These are phyloP conservation scores for Selaginella moellendorffii DNA, from an alignment of 75 land plant genomes.

Conservation along the genomic window DNA sequence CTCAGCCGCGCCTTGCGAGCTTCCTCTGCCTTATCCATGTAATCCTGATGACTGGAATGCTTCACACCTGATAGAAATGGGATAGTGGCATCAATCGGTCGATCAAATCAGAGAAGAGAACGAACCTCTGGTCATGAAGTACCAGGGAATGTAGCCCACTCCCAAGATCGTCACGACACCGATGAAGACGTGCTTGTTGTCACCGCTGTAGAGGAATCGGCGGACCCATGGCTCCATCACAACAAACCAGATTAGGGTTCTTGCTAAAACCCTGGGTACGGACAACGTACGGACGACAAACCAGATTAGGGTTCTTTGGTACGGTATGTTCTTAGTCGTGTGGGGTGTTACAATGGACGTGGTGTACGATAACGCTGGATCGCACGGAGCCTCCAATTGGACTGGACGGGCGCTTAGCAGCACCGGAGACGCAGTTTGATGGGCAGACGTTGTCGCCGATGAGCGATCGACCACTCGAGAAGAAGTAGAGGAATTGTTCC, in stretches of 20 bases:
- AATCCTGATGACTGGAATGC: background rate
- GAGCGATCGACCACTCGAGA: constrained; percentile 24
- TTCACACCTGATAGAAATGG: background rate
- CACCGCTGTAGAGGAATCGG: background rate
- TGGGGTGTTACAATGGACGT: background rate
- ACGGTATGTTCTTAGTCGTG: too few species aligned
- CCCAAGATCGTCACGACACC: background rate
- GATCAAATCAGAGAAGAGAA: background rate
- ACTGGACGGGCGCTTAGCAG: background rate
- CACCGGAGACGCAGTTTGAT: background rate
- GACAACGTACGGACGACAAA: too few species aligned
- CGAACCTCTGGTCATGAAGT: background rate
- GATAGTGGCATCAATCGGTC: background rate
- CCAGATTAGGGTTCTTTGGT: too few species aligned
- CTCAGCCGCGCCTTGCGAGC: background rate
- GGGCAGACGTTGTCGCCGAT: background rate
- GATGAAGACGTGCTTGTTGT: background rate
- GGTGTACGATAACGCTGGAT: background rate
- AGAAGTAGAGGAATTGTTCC: constrained; percentile 29
- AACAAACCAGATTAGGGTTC: too few species aligned
- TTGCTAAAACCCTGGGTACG: too few species aligned
- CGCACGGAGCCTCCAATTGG: background rate
- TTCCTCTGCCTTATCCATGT: background rate
- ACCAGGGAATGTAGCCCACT: background rate
- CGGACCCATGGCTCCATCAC: background rate